These are phyloP conservation scores for Candida glucosophila DNA, from an alignment of 1,139 yeast species.

Conservation along the genomic window DNA sequence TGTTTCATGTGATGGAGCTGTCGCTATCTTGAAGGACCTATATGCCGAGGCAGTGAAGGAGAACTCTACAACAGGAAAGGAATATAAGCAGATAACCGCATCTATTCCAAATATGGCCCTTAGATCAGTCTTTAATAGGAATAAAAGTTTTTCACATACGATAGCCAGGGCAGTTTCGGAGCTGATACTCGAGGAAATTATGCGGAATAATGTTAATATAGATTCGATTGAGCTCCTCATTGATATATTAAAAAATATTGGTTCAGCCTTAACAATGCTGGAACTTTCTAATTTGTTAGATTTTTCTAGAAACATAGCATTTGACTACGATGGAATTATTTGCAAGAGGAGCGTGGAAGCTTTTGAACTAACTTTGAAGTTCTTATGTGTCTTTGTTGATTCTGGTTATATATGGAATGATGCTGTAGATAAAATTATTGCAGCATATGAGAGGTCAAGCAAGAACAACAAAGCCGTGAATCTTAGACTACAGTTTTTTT, in stretches of 20 bases:
- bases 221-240: slow-evolving; percentile 59
- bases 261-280: slow-evolving; percentile 32
- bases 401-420: no score
- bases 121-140: slow-evolving; percentile 45
- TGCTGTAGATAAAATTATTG: no score
- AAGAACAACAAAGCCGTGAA: no score
- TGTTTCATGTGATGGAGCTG: slow-evolving; percentile 16
- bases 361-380: slow-evolving; percentile 35
- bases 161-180: slow-evolving; percentile 16
- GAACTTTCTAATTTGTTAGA: slow-evolving; percentile 32
- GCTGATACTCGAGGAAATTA: slow-evolving; percentile 13
- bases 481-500: no score
- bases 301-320: slow-evolving; percentile 31
- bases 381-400: no score
- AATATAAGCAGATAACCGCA: slow-evolving; percentile 40
- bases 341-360: slow-evolving; percentile 50
- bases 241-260: slow-evolving; percentile 50
- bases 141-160: slow-evolving; percentile 11
- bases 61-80: slow-evolving; percentile 14
- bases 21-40: slow-evolving; percentile 17
- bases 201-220: slow-evolving; percentile 25
- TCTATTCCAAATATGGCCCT: slow-evolving; percentile 67
- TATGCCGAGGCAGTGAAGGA: slow-evolving; percentile 18
- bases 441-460: no score
- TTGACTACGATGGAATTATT: slow-evolving; percentile 37